These are phyloP conservation scores for Boletus reticuloceps DNA, from an alignment of 768 basidiomycete species.

Conservation along the genomic window DNA sequence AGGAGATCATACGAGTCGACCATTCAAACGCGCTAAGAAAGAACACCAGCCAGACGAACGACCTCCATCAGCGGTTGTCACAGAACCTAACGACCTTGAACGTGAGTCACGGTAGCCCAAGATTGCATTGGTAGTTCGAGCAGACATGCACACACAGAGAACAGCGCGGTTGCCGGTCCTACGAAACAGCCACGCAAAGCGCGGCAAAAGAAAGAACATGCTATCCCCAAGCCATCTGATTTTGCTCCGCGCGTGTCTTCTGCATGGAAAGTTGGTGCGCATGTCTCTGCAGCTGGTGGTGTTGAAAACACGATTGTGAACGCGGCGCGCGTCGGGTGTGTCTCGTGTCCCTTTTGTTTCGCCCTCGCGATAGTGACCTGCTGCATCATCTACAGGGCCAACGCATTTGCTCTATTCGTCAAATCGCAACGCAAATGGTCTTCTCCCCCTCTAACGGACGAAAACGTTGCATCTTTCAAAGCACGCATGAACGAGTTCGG, in stretches of 20 bases:
- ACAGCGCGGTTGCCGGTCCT: background rate
- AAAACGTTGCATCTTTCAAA: conserved; percentile 58
- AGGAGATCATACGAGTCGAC: background rate
- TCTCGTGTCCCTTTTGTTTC: background rate
- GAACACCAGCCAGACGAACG: background rate
- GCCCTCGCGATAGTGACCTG: background rate
- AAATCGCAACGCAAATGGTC: conserved; percentile 85
- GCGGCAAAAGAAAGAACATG: conserved; percentile 8
- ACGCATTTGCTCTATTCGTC: conserved; percentile 78
- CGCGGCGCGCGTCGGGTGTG: conserved; percentile 68
- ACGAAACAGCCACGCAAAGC: conserved; percentile 4
- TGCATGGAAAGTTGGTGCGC: conserved; percentile 76
- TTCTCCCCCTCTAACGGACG: conserved; percentile 53
- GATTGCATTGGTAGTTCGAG: background rate
- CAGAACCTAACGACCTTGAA: background rate
- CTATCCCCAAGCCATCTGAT: conserved; percentile 23
- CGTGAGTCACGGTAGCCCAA: conserved; percentile 9
- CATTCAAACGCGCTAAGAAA: conserved; percentile 17
- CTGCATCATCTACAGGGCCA: conserved; percentile 51
- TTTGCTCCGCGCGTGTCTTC: conserved; percentile 32
- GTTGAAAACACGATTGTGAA: conserved; percentile 71
- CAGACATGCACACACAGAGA: background rate
- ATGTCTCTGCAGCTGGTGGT: conserved; percentile 80
- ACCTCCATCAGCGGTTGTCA: background rate
- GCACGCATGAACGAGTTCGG: conserved; percentile 55